phyloP scores from a whole-genome alignment of 148 eudicot genomes.

The Rhododendron kiyosumense region DNA sequence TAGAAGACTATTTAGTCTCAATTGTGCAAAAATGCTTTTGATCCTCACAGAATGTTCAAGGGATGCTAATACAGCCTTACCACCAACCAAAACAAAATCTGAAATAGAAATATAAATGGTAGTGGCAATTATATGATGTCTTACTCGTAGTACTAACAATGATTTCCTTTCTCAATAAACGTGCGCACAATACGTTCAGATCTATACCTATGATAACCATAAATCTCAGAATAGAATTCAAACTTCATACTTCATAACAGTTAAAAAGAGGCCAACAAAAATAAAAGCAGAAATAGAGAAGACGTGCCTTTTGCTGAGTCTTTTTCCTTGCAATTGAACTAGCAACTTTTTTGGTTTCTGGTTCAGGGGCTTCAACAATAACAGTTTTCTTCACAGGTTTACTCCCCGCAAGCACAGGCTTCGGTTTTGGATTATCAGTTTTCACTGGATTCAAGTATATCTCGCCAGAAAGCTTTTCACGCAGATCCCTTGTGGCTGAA shows the following conservation, averaged over 20 bases:
- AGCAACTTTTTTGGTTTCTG: conserved; percentile 52
- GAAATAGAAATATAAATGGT: not conserved
- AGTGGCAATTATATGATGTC: not conserved
- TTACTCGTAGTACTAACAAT: not conserved
- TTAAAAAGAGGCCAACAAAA: not conserved
- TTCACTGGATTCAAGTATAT: conserved; percentile 38
- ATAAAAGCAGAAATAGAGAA: not conserved
- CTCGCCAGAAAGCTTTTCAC: conserved; percentile 83
- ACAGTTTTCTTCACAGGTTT: conserved; percentile 65
- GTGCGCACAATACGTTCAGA: not conserved
- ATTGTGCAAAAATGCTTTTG: not conserved
- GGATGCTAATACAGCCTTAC: not conserved
- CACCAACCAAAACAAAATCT: not conserved
- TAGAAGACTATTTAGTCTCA: not conserved
- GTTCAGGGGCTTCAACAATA: conserved; percentile 48
- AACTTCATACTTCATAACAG: not conserved
- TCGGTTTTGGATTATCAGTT: conserved; percentile 43
- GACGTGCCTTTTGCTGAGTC: conserved; percentile 51
- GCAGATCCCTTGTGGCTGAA: conserved; percentile 69
- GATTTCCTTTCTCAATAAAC: not conserved
- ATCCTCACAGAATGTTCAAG: conserved; percentile 2
- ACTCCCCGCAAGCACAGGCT: conserved; percentile 45
- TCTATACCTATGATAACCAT: not conserved
- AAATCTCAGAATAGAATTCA: not conserved
- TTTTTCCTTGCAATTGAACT: conserved; percentile 49